These are phyloP conservation scores for Saturnispora kantuleensis DNA, from an alignment of 805 yeast genomes.

Conservation along the genomic window DNA sequence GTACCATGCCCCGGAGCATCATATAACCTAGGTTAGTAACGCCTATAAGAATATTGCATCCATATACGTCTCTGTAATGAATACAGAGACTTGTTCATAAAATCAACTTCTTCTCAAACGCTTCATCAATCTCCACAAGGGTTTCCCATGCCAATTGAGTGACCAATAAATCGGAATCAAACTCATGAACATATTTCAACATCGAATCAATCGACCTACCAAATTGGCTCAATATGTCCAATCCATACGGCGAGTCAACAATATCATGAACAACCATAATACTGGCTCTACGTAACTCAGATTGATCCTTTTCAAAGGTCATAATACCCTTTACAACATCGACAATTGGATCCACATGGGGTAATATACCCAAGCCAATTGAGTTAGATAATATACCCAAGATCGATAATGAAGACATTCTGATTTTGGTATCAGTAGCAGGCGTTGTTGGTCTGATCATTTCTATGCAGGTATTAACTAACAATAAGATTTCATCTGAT, in stretches of 20 bases:
- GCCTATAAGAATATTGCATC: no score
- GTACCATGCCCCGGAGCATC: no score
- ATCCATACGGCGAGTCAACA: conserved; percentile 32
- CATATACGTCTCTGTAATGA: neutral
- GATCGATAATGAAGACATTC: conserved; percentile 84
- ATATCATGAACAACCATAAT: conserved; percentile 58
- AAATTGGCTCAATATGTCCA: conserved; percentile 41
- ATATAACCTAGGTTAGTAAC: no score
- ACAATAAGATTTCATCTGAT: conserved; percentile 29
- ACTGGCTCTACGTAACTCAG: conserved; percentile 60
- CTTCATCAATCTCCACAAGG: conserved; percentile 23
- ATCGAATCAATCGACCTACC: conserved; percentile 32
- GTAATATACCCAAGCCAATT: conserved; percentile 36
- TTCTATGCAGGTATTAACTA: conserved; percentile 28
- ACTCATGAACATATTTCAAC: conserved; percentile 35
- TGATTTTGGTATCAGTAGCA: conserved; percentile 42
- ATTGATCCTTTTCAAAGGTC: conserved; percentile 39
- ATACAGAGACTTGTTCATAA: neutral
- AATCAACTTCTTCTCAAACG: conserved; percentile 13
- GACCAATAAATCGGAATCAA: conserved; percentile 48
- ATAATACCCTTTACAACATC: conserved; percentile 76
- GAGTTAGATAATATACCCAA: conserved; percentile 58
- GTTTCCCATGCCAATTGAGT: conserved; percentile 46
- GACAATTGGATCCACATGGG: conserved; percentile 43
- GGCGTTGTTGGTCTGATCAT: neutral